Evolutionary conservation across 2,329 filamentous ascomycete genomes (phyloP), one percentile per base, ranked within the genome.

Genomic region (Trichoderma sp.): DNA sequence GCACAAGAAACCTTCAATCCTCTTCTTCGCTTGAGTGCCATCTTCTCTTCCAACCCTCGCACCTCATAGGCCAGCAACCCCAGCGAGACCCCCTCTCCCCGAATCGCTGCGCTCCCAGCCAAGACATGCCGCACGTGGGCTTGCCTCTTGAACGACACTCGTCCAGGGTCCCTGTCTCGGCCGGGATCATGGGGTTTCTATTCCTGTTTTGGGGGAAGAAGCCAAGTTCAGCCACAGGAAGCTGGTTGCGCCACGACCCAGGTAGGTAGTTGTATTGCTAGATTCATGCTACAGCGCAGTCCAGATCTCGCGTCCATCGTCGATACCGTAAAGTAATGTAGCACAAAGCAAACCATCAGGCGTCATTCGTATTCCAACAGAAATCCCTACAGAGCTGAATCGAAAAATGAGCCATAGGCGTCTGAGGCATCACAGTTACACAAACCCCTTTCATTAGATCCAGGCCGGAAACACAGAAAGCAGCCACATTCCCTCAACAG

Each of bases 71-170:
- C 43, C 55, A 41, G n/a, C 10, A 30, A 39, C 34, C 34, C 34
- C 9, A 39, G 1, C 10, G 9, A 14, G 44, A 17, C 10, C 43
- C 43, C 44, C 43, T 48, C 10, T 43, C 19, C 28, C 24, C 44
- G 7, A 17, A 59, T 30, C 9, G 19, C 56, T 43, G 59, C 64
- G 63, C 62, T 60, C 63, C 56, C 56, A 68, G 68, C 68, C 68
- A 69, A 65, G 63, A 64, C 67, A 58, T 69, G 28, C 59, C 21
- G 66, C 68, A 69, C 68, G 68, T 69, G 68, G 68, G 65, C 51
- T 61, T n/a, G 34, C 34, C 34, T 39, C 14, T 4, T 39, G 34
- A 51, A 30, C 26, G 19, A 5, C 34, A n/a, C 34, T 4, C 30
- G 34, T 39, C 48, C 48, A 51, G 50, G 50, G 50, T 52, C 50